phyloP scores from a whole-genome alignment of 768 basidiomycete genomes.

The Suillus tomentosus region DNA sequence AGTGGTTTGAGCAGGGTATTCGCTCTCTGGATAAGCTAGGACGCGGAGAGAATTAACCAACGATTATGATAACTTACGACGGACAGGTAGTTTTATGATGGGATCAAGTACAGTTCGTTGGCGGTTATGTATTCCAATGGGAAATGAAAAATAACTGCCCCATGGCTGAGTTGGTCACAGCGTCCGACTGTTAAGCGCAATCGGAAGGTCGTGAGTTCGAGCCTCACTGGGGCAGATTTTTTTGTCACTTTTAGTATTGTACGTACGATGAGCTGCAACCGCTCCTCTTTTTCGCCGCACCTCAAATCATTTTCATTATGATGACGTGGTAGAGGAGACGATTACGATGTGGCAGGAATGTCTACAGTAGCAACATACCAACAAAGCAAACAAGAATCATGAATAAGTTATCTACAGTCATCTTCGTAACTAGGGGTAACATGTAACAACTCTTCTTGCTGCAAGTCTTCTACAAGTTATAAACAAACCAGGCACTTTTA shows the following conservation, averaged over 20 bases:
- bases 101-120: background rate
- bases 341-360: background rate
- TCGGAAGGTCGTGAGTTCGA: slow-evolving; percentile 58
- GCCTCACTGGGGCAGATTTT: slow-evolving; percentile 49
- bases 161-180: slow-evolving; percentile 56
- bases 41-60: slow-evolving; percentile 51
- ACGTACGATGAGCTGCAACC: background rate
- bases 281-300: background rate
- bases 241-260: background rate
- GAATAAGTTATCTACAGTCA: background rate
- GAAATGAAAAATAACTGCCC: slow-evolving; percentile 34
- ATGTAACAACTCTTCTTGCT: background rate
- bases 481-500: slow-evolving; percentile 55
- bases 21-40: slow-evolving; percentile 85
- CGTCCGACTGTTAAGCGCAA: slow-evolving; percentile 48
- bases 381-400: background rate
- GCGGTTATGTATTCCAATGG: background rate
- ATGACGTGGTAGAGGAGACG: background rate
- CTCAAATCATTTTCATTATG: background rate
- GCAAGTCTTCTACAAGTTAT: slow-evolving; percentile 39
- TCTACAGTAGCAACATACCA: background rate
- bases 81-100: slow-evolving; percentile 8
- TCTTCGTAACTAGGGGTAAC: background rate
- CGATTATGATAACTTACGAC: slow-evolving; percentile 9
- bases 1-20: slow-evolving; percentile 92